Conservation (phyloP, 2,329 filamentous ascomycete species). For the Pestalotiopsis sp. region DNA sequence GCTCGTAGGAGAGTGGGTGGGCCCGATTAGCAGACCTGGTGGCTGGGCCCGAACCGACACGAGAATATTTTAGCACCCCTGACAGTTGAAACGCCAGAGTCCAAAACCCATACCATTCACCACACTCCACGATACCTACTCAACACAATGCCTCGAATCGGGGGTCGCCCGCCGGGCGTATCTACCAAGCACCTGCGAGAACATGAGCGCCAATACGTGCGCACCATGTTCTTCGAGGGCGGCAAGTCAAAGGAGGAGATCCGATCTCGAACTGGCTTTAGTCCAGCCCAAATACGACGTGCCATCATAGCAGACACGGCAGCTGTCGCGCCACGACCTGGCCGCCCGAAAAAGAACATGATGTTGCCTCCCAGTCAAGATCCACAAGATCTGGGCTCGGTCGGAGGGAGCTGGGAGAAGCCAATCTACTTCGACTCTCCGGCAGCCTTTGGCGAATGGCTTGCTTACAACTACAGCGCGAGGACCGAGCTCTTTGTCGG, state of each 20-base stretch:
- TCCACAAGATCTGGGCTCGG: not conserved
- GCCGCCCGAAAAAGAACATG: not conserved
- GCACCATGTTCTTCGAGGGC: not conserved
- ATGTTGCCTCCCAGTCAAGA: not conserved
- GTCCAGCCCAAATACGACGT: not conserved
- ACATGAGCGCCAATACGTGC: not conserved
- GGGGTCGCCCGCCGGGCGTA: not conserved
- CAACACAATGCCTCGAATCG: not conserved
- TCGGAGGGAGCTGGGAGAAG: conserved; percentile 1
- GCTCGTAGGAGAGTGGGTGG: no score
- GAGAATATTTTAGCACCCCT: no score
- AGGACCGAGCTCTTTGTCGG: conserved; percentile 15
- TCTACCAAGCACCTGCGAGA: not conserved
- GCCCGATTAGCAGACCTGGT: no score
- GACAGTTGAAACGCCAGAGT: no score
- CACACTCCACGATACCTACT: not conserved
- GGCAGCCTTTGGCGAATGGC: conserved; percentile 14
- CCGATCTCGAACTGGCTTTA: not conserved
- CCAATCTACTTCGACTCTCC: conserved; percentile 16
- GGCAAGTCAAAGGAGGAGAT: not conserved
- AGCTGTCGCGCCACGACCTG: not conserved
- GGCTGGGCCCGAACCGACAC: no score
- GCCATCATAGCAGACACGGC: not conserved
- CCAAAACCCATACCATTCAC: not conserved
- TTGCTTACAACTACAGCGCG: conserved; percentile 12